Conservation (phyloP, 148 eudicot species). For the Cornus suecica region DNA sequence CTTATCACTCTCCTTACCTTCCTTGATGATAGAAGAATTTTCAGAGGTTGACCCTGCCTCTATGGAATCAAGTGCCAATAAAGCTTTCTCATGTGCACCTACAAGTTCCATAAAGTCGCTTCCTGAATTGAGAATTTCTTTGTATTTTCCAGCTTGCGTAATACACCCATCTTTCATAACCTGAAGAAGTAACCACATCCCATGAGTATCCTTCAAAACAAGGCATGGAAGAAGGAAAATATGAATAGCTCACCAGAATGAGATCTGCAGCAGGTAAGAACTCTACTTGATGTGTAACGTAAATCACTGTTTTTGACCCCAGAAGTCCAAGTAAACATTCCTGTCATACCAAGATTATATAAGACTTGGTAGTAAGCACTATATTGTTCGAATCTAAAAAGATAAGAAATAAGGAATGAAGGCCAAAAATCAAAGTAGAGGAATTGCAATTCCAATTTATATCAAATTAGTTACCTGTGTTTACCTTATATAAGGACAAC, state of each 20-base stretch:
- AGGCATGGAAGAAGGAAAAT: conserved; percentile 2
- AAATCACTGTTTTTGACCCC: conserved; percentile 47
- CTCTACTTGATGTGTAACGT: conserved; percentile 63
- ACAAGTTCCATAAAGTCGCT: conserved; percentile 62
- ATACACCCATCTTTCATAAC: conserved; percentile 63
- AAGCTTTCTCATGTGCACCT: conserved; percentile 54
- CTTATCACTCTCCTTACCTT: background rate
- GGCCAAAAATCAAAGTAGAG: background rate
- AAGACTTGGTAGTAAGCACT: background rate
- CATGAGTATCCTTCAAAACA: background rate
- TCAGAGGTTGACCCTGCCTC: conserved; percentile 14
- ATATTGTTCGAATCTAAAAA: background rate
- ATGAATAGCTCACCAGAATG: conserved; percentile 43
- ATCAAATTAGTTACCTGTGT: background rate
- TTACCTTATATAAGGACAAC: background rate
- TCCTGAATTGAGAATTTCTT: conserved; percentile 46
- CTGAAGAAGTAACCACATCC: conserved; percentile 12
- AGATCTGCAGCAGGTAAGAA: conserved; percentile 61
- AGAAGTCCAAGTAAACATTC: conserved; percentile 48
- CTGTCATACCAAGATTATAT: conserved; percentile 25
- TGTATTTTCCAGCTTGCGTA: conserved; percentile 54
- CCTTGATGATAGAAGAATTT: conserved; percentile 10
- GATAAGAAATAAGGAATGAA: background rate
- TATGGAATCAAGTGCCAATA: conserved; percentile 38
- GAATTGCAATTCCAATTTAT: background rate